Percentiles rank a stretch among this genome's conserved stretches.
Evolutionary conservation across 176 grass and related monocot species (phyloP).

Genomic region (Triticum timopheevii): DNA sequence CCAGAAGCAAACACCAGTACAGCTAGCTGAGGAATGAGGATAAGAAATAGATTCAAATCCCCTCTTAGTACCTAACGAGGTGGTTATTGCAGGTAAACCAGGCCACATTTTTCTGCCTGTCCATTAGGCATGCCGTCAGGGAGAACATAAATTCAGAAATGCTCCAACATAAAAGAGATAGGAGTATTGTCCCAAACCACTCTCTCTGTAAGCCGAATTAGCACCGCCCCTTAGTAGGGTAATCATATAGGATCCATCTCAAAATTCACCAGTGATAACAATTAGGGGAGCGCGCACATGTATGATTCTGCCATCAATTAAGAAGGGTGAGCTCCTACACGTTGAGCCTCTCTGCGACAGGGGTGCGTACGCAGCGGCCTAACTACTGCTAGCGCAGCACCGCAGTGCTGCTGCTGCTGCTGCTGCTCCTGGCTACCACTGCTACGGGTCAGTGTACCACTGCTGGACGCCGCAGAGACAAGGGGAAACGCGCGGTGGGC

Average conservation of each 20-base stretch:
- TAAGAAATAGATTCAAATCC: background rate
- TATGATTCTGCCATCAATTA: background rate
- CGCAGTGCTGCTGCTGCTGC: background rate
- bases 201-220: background rate
- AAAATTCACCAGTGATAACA: background rate
- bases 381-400: background rate
- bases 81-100: background rate
- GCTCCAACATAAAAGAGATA: background rate
- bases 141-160: background rate
- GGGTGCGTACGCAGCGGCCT: background rate
- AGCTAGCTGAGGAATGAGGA: background rate
- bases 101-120: background rate
- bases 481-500: background rate
- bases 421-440: background rate
- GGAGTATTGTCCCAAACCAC: background rate
- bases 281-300: background rate
- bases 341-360: background rate
- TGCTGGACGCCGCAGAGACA: background rate
- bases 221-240: background rate
- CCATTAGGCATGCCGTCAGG: background rate
- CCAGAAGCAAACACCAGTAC: background rate
- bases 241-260: background rate
- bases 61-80: background rate
- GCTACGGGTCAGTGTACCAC: background rate
- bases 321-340: background rate